Evolutionary conservation across 2,329 filamentous ascomycete species (phyloP).

Genomic region (Aspergillus arachidicola): DNA sequence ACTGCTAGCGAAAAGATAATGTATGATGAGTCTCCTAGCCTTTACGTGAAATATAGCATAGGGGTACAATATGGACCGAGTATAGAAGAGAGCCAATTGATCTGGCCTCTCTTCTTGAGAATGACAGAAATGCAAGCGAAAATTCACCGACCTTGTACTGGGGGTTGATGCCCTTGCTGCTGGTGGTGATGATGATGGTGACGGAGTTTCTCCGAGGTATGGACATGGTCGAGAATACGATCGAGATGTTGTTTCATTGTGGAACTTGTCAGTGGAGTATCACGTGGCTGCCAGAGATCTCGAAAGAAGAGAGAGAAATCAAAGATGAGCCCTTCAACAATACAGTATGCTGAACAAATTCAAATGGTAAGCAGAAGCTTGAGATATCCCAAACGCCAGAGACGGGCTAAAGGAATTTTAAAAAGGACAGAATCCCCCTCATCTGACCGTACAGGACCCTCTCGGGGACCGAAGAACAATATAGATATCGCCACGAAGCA

Average conservation of each 20-base stretch:
- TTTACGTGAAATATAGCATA: not conserved
- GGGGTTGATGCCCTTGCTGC: conserved; percentile 5
- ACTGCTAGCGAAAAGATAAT: not conserved
- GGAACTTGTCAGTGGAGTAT: conserved; percentile 4
- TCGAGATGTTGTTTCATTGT: conserved; percentile 21
- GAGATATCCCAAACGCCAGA: not conserved
- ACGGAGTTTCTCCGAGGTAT: conserved; percentile 15
- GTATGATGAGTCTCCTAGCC: not conserved
- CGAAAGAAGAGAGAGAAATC: not conserved
- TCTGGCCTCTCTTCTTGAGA: not conserved
- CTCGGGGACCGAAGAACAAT: not conserved
- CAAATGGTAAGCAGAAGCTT: no score
- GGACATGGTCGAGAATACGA: conserved; percentile 20
- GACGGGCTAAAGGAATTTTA: not conserved
- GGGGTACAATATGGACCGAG: not conserved
- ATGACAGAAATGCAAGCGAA: not conserved
- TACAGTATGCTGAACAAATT: not conserved
- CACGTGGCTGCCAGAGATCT: conserved; percentile 7
- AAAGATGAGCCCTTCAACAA: not conserved
- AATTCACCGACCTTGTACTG: not conserved
- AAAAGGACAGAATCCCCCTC: not conserved
- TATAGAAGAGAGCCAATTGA: not conserved
- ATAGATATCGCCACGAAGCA: not conserved
- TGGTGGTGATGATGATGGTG: conserved; percentile 9
- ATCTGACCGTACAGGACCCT: not conserved